phyloP scores from a whole-genome alignment of 345 rosid genomes.

The Eucalyptus cloeziana region DNA sequence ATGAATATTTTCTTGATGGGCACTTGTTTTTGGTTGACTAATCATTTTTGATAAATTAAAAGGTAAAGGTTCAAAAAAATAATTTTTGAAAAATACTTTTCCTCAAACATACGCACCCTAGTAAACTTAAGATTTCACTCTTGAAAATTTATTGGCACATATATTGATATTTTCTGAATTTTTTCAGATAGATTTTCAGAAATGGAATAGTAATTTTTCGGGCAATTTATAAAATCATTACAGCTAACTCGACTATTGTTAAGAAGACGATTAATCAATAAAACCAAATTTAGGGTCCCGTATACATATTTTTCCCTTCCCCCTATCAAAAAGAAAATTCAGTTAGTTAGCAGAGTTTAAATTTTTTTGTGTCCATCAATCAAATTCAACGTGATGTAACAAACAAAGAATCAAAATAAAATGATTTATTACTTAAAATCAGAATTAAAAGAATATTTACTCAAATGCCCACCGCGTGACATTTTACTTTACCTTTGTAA shows the following conservation, averaged over 20 bases:
- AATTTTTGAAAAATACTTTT: background rate
- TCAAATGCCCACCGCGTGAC: accelerated
- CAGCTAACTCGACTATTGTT: background rate
- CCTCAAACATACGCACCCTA: background rate
- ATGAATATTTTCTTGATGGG: too few species aligned
- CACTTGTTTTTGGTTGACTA: background rate
- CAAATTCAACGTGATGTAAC: background rate
- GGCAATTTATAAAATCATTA: background rate
- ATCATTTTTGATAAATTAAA: too few species aligned
- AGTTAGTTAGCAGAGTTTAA: background rate
- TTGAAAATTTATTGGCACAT: background rate
- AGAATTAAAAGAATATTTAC: background rate
- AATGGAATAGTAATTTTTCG: background rate
- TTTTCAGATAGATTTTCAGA: background rate
- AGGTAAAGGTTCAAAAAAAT: too few species aligned
- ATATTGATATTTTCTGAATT: background rate
- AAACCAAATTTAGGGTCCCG: background rate
- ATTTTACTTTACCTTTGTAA: background rate
- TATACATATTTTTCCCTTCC: background rate
- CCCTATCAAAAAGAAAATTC: background rate
- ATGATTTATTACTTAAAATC: background rate
- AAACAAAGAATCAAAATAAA: background rate
- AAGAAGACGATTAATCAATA: background rate
- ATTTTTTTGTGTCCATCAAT: background rate
- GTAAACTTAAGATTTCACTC: background rate